phyloP scores from a whole-genome alignment of 2,329 filamentous ascomycete genomes.

The Knoxdaviesia proteae region DNA sequence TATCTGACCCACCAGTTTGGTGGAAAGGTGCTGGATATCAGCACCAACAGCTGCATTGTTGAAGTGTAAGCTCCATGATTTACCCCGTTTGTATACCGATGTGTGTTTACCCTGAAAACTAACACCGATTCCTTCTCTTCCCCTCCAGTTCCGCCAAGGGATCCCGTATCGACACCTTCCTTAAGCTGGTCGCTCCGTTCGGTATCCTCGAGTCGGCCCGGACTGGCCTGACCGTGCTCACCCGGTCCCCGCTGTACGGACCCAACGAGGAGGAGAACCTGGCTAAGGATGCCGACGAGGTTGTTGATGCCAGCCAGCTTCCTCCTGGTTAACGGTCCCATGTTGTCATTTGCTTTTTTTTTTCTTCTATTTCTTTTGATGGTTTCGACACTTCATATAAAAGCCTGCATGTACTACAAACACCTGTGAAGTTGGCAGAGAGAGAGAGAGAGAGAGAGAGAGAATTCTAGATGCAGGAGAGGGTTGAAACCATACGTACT shows the following conservation, averaged over 20 bases:
- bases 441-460: background rate
- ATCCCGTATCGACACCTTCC: conserved; percentile 83
- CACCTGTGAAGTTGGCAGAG: background rate
- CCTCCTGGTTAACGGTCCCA: conserved; percentile 52
- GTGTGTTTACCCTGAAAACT: conserved; percentile 5
- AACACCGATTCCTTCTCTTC: conserved; percentile 4
- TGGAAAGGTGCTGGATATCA: conserved; percentile 93
- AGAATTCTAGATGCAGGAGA: background rate
- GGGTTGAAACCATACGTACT: background rate
- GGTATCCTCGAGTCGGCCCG: conserved; percentile 91
- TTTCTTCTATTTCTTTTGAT: conserved; percentile 25
- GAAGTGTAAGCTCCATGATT: conserved; percentile 50
- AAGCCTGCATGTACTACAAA: conserved; percentile 40
- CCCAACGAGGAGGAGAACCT: conserved; percentile 48
- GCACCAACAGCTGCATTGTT: conserved; percentile 95
- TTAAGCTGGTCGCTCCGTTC: conserved; percentile 86
- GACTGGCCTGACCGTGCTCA: conserved; percentile 91
- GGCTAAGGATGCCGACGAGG: conserved; percentile 74
- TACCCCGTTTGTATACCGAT: background rate
- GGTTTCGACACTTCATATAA: conserved; percentile 79
- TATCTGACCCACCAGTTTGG: conserved; percentile 95
- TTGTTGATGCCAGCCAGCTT: conserved; percentile 84
- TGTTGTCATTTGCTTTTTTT: conserved; percentile 3
- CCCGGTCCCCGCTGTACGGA: conserved; percentile 70
- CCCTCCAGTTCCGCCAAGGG: conserved; percentile 64